Evolutionary conservation across 371 early-diverging fungal genomes (phyloP), one percentile per base, ranked within the genome.

Genomic region (Modicella reniformis): DNA sequence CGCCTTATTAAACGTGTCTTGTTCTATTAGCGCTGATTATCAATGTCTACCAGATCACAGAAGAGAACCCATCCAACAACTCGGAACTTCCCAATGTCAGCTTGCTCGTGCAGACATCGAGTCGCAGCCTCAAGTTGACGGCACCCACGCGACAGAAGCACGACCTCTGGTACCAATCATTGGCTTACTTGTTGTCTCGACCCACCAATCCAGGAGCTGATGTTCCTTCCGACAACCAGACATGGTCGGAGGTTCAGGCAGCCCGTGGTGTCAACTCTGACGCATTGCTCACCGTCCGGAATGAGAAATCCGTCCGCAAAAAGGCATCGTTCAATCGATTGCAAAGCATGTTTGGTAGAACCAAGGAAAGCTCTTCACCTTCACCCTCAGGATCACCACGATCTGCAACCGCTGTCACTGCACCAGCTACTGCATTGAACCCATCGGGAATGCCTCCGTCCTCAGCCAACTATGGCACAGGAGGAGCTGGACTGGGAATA

Each of bases 101-200:
- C 72, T 80, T 93, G 57, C 73, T 92, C 30, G 85, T 93, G 30
- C 86, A 87, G 59, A 92, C 92, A 33, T 84, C 86, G 25, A 85
- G 84, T 52, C 86, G 92, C 25, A 88, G 88, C 71, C 80, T 93
- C 70, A 91, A 91, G 75, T 64, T 93, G 69, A 92, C 90, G 21
- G 93, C 93, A 1, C 85, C 85, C 4, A 84, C 82, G 2, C 84
- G 87, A 57, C 82, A 85, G n/a, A 86, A 87, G 50, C 93, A 93
- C 67, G 88, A 90, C 9, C 80, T 84, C 52, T 93, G 93, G 93
- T 86, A 77, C 65, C 81, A 86, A 66, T 77, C 77, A 12, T 33
- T 77, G 1, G 58, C 77, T 30, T 77, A 72, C 41, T 52, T 77
- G 34, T 50, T 77, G 44, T 77, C 79, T 2, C 72, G 79, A 17